A percentile compares a stretch with the other conserved stretches of the same genome.
These are phyloP conservation scores for Pistacia integerrima DNA, from an alignment of 345 rosid genomes.

Conservation along the genomic window DNA sequence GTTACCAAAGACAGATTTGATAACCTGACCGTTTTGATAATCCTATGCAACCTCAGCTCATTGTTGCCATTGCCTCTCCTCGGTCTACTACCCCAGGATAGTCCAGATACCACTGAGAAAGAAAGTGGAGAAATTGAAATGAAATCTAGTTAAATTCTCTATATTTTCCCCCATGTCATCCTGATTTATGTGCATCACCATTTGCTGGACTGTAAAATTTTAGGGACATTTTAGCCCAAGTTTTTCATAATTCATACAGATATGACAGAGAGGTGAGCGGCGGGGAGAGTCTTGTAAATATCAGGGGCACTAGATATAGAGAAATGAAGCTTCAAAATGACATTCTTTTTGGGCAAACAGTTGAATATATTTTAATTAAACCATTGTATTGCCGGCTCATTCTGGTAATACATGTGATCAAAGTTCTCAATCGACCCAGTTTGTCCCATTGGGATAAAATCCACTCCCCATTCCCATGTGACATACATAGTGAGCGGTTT, in stretches of 20 bases:
- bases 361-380: background rate
- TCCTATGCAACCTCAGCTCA: slow-evolving; percentile 96
- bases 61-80: slow-evolving; percentile 90
- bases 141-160: slow-evolving; percentile 60
- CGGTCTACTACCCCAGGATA: slow-evolving; percentile 69
- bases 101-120: slow-evolving; percentile 35
- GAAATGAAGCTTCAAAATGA: background rate
- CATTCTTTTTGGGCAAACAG: background rate
- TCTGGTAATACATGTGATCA: background rate
- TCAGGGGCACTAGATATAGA: background rate
- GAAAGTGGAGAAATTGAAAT: slow-evolving; percentile 66
- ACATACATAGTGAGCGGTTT: background rate
- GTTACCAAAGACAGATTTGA: slow-evolving; percentile 78
- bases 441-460: background rate
- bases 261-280: background rate
- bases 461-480: background rate
- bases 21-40: slow-evolving; percentile 60
- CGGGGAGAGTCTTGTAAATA: slow-evolving; percentile 9
- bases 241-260: background rate
- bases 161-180: background rate
- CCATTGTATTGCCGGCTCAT: background rate
- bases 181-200: background rate
- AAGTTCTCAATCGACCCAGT: background rate
- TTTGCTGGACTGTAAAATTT: background rate
- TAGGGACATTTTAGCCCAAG: background rate